Base-by-base conservation (phyloP, 768 basidiomycete species). In the Kwoniella dendrophila region DNA sequence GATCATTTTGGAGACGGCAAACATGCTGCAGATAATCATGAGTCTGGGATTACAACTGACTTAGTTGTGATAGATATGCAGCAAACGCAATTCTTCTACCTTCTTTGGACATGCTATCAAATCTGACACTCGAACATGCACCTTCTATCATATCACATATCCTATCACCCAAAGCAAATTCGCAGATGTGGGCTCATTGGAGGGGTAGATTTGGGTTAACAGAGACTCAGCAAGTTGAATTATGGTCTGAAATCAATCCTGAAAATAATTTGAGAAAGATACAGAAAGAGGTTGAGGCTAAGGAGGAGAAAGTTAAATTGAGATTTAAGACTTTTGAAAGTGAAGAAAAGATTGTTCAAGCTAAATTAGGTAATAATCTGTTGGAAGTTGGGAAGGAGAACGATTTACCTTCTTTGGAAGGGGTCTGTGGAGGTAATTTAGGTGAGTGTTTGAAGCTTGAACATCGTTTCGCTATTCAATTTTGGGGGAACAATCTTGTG, bases 131-230 rank as follows among this genome's bases (percentile, higher is more conserved):
- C 0, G 79, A 82, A 24, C 82, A 90, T 71, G 86, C 86, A 1
- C 83, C 87, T 5, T 68, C 68, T 0, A 75, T 90, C 6, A 62
- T 90, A 24, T 81, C 84, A 29, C 77, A 80, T 41, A 71, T 86
- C 48, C 84, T 38, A 66, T n/a, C 29, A 11, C 48, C 48, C 20
- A 48, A 24, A 29, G 12, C 14, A 4, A 57, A 76, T 8, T 84
- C 85, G 4, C 67, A 84, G 18, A 78, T 82, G 41, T 82, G 81
- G 47, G 63, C 71, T 0, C 83, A 86, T 71, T 90, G 88, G 88
- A 83, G 89, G 60, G 89, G 89, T 11, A 81, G 88, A 32, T 88
- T 87, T 84, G 88, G 88, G 0, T 71, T 88, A 22, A 80, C 79
- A 33, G 86, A 85, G 69, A 83, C 83, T 12, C 83, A 86, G 51